phyloP scores from a whole-genome alignment of 139 green algal genomes.

The Trebouxia sp. region DNA sequence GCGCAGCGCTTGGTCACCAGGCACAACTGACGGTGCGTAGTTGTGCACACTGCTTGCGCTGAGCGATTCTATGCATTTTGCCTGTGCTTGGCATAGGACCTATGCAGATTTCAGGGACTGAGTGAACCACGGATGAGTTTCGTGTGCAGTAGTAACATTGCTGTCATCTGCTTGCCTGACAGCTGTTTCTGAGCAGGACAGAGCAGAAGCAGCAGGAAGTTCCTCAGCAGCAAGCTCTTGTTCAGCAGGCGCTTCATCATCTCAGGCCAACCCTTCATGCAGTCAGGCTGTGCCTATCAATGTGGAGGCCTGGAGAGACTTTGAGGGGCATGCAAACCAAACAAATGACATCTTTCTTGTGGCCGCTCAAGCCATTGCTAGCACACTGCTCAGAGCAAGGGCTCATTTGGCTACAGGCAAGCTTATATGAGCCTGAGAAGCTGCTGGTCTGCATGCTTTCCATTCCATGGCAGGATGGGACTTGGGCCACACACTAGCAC shows the following conservation, averaged over 20 bases:
- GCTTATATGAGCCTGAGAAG: background rate
- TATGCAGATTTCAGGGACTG: no score
- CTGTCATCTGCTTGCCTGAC: no score
- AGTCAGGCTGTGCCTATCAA: no score
- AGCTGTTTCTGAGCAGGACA: no score
- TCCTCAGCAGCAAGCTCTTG: background rate
- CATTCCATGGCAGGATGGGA: background rate
- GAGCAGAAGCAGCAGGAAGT: background rate
- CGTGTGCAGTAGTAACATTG: no score
- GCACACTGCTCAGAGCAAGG: conserved; percentile 33
- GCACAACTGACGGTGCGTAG: no score
- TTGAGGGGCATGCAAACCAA: conserved; percentile 60
- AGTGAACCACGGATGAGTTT: no score
- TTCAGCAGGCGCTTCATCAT: no score
- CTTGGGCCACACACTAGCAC: no score
- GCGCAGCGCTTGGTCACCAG: no score
- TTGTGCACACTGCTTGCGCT: background rate
- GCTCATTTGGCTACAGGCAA: background rate
- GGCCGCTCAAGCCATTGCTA: conserved; percentile 51
- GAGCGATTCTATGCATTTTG: background rate
- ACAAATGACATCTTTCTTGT: conserved; percentile 82
- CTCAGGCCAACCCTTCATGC: no score
- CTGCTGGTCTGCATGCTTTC: background rate
- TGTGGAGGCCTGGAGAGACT: conserved; percentile 22
- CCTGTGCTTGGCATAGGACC: no score